Base-by-base conservation (phyloP, 2,329 filamentous ascomycete species). In the Trichoderma guizhouense region DNA sequence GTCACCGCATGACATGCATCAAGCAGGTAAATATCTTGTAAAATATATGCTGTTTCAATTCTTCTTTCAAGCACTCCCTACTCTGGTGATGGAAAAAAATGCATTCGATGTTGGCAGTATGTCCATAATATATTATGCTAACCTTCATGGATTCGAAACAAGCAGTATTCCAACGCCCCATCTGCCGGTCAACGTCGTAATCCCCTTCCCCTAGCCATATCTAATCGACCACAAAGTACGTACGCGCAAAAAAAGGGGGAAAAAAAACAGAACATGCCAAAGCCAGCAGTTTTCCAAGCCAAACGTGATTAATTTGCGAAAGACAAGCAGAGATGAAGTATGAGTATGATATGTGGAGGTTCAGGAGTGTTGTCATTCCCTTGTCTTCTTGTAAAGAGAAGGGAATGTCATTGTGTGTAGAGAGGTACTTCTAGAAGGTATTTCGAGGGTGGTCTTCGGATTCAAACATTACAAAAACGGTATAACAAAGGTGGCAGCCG, bases 391-490 rank as follows among this genome's bases (percentile, higher is more conserved):
- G 43, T 21, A 12, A 5, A 26, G 7, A 8, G 3, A 32, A 24
- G 7, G n/a, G 8, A 21, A 57, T 0, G 30, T 7, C n/a, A 5
- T 34, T 34, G 1, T 12, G 47, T 12, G 24, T 26, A 34, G 15
- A 64, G 36, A 30, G 61, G 15, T 39, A 55, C 43, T 21, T 63
- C 39, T 39, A 64, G 18, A 60, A 58, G 28, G 57, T 68, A 24
- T 51, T 30, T 32, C 24, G 32, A 43, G 32, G 51, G 51, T 2
- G 51, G 32, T 11, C 5, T 69, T 32, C 53, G 36, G 39, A 26
- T 69, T 53, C 43, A 62, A 69, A 53, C 39, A 69, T 69, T 69
- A 69, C 47, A 61, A 61, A 69, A 62, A 47, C 30, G 39, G 39
- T 62, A 69, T 69, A 36, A 43, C 15, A 69, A 62, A 30, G 5